These are phyloP conservation scores for Zhuliangozyma parablackwelliae DNA, from an alignment of 1,139 yeast species.

Conservation along the genomic window DNA sequence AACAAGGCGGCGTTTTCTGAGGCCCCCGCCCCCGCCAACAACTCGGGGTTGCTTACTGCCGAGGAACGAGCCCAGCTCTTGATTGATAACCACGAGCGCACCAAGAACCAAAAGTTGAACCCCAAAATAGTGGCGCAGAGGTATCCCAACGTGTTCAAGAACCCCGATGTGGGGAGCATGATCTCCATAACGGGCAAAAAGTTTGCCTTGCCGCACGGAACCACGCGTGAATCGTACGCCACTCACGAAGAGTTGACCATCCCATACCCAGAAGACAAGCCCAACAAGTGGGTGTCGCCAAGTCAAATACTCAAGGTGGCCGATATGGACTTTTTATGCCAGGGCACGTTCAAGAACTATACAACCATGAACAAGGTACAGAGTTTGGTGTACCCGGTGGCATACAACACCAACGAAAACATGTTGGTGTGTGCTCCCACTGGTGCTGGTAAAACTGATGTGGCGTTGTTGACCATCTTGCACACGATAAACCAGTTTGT, in stretches of 20 bases:
- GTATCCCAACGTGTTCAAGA: conserved; percentile 86
- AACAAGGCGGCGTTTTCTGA: conserved; percentile 26
- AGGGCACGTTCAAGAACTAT: conserved; percentile 80
- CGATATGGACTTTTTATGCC: conserved; percentile 73
- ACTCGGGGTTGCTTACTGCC: conserved; percentile 41
- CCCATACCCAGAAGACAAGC: conserved; percentile 61
- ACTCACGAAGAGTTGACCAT: conserved; percentile 79
- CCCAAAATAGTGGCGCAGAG: conserved; percentile 45
- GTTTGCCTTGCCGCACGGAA: conserved; percentile 75
- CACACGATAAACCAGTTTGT: conserved; percentile 72
- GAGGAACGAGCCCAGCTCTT: conserved; percentile 58
- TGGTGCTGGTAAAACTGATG: conserved; percentile 99
- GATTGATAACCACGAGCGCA: conserved; percentile 47
- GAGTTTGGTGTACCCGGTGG: conserved; percentile 86
- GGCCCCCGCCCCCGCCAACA: conserved; percentile 7
- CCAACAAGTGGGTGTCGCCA: conserved; percentile 45
- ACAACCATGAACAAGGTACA: conserved; percentile 81
- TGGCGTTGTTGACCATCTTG: conserved; percentile 80
- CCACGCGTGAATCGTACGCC: conserved; percentile 59
- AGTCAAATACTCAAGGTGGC: conserved; percentile 52
- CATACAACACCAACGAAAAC: conserved; percentile 88
- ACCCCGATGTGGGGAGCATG: conserved; percentile 58
- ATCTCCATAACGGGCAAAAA: conserved; percentile 79
- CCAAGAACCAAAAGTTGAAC: conserved; percentile 48
- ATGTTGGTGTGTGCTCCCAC: conserved; percentile 99